These are phyloP conservation scores for Penicillium desertorum DNA, from an alignment of 495 filamentous ascomycete genomes.

Conservation along the genomic window DNA sequence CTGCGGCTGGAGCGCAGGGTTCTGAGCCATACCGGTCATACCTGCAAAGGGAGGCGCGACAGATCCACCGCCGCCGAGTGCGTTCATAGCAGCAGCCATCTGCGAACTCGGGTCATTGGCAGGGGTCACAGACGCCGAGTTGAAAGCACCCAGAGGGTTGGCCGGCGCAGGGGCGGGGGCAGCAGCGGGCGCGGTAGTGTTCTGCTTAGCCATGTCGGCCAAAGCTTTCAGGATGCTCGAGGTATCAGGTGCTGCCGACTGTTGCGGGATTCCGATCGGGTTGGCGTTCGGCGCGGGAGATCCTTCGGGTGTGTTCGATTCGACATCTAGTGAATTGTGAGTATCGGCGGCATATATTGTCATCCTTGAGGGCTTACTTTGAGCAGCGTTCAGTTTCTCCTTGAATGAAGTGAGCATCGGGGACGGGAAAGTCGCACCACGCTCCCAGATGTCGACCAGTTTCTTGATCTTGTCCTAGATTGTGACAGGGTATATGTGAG, in stretches of 20 bases:
- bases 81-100: slow-evolving; percentile 57
- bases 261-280: slow-evolving; percentile 32
- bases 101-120: slow-evolving; percentile 48
- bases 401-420: slow-evolving; percentile 83
- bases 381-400: slow-evolving; percentile 68
- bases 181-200: slow-evolving; percentile 59
- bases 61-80: slow-evolving; percentile 51
- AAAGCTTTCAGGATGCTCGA: slow-evolving; percentile 77
- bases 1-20: slow-evolving; percentile 49
- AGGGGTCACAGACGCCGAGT: slow-evolving; percentile 47
- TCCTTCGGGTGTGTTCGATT: slow-evolving; percentile 78
- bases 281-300: slow-evolving; percentile 65
- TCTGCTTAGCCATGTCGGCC: slow-evolving; percentile 83
- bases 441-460: slow-evolving; percentile 97
- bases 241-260: slow-evolving; percentile 56
- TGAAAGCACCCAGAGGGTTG: slow-evolving; percentile 58
- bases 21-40: slow-evolving; percentile 38
- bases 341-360: slow-evolving; percentile 12
- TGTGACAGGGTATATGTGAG: slow-evolving; percentile 47
- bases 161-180: slow-evolving; percentile 48
- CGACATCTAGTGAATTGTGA: slow-evolving; percentile 48
- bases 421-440: slow-evolving; percentile 83
- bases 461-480: slow-evolving; percentile 94
- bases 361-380: slow-evolving; percentile 54
- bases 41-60: slow-evolving; percentile 51